Percentiles rank a stretch among this genome's conserved stretches.
These are phyloP conservation scores for Taxillus chinensis DNA, from an alignment of 164 flowering plant genomes.

Conservation along the genomic window DNA sequence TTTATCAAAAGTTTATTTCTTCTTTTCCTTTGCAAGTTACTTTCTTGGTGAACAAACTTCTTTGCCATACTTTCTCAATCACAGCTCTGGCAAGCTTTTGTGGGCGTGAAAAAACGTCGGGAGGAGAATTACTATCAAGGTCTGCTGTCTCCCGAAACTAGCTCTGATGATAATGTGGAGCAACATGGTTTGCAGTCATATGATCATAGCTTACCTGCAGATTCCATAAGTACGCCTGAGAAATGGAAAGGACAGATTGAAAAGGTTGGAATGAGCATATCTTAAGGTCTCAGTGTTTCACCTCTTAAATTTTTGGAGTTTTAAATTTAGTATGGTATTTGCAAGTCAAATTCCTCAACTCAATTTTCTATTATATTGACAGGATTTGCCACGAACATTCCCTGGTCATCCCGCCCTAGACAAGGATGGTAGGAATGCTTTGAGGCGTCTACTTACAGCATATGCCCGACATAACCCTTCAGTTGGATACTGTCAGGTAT, in stretches of 20 bases:
- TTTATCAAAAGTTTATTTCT: not conserved
- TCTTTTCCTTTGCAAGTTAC: not conserved
- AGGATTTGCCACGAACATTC: constrained; percentile 44
- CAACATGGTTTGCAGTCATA: constrained; percentile 16
- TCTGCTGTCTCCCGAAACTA: constrained; percentile 42
- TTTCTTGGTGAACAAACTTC: not conserved
- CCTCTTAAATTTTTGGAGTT: too few relatives aligned
- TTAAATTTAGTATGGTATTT: too few relatives aligned
- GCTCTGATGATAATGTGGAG: constrained; percentile 17
- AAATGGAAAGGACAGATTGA: constrained; percentile 22
- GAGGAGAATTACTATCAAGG: constrained; percentile 67
- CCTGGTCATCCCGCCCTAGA: too few relatives aligned
- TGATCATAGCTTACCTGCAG: constrained; percentile 18
- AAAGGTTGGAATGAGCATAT: constrained; percentile 62
- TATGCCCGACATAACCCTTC: constrained; percentile 59
- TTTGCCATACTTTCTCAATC: constrained; percentile 6
- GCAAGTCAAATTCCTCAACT: too few relatives aligned
- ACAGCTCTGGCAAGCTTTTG: constrained; percentile 99
- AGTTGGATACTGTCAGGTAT: constrained; percentile 98
- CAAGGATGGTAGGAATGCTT: constrained; percentile 95
- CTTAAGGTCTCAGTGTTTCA: constrained; percentile 5
- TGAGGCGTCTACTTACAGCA: constrained; percentile 54
- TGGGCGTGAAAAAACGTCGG: constrained; percentile 70
- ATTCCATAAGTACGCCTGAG: constrained; percentile 32
- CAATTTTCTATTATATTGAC: constrained; percentile 1